A percentile compares a stretch with the other conserved stretches of the same genome.
phyloP scores from a whole-genome alignment of 805 yeast genomes.

The Torulaspora franciscae region DNA sequence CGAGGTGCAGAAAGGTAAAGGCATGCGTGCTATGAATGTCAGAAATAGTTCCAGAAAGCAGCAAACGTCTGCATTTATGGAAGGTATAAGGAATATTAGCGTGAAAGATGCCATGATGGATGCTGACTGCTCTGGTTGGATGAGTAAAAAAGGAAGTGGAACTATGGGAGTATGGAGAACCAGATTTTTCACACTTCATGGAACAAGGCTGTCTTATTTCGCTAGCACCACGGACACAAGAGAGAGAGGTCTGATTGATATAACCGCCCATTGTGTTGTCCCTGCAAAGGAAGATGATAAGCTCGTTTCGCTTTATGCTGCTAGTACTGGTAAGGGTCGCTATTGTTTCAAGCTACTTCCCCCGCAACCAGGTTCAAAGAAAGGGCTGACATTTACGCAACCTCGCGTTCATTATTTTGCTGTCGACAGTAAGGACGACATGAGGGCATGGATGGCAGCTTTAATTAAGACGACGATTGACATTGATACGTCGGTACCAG shows the following conservation, averaged over 20 bases:
- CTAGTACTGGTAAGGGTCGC: conserved; percentile 90
- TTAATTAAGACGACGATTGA: conserved; percentile 94
- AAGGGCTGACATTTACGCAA: conserved; percentile 93
- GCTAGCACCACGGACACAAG: conserved; percentile 68
- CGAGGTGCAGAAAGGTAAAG: conserved; percentile 49
- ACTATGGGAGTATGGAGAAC: conserved; percentile 90
- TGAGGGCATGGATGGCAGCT: conserved; percentile 94
- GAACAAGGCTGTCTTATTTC: conserved; percentile 88
- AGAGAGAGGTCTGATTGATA: conserved; percentile 92
- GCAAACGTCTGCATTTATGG: conserved; percentile 75
- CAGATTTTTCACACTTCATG: conserved; percentile 79
- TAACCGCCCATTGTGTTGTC: conserved; percentile 87
- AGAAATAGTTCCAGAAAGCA: conserved; percentile 46
- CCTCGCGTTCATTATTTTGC: conserved; percentile 96
- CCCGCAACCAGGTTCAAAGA: conserved; percentile 95
- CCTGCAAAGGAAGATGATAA: conserved; percentile 83
- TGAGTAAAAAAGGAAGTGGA: conserved; percentile 85
- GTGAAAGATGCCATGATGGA: conserved; percentile 74
- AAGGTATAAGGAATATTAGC: conserved; percentile 73
- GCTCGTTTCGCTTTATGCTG: conserved; percentile 80
- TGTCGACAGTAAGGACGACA: conserved; percentile 83
- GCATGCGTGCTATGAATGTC: conserved; percentile 50
- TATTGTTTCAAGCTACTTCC: conserved; percentile 90
- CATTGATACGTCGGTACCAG: conserved; percentile 87
- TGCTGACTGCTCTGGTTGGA: conserved; percentile 87